Base-by-base conservation (phyloP, 257 asterid genomes). In the Paraleonurus japonicus region DNA sequence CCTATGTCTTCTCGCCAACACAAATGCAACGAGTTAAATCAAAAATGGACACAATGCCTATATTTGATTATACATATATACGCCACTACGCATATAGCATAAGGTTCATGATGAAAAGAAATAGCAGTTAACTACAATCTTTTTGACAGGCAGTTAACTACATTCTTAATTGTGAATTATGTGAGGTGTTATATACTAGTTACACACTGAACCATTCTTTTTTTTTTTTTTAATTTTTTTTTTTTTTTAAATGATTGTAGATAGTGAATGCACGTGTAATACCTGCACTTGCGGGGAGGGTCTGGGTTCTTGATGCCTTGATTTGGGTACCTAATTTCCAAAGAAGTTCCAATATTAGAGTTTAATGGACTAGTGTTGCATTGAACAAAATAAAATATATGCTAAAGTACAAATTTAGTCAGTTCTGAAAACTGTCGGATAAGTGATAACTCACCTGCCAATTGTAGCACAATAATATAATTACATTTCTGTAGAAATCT, bases 121-220 rank as follows among this genome's bases (percentile, higher is more conserved):
- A 7, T 30, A 39, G 7, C 59, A 17, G 57, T 68, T 57, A 1
- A 22, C 39, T 59, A 39, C 65, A 15, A 37, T 73, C 54, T 67
- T 35, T n/a, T n/a, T n/a, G n/a, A n/a, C n/a, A n/a, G n/a, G 7
- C 59, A 17, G 57, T 68, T 57, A 1, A 22, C 39, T 59, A 39
- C 65, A 15, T 50, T 73, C 54, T 67, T 35, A 47, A 54, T 12
- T 53, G 39, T 75, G 45, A 23, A 45, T 30, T 35, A 24, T 35
- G 45, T 24, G 47, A 69, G 65, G n/a, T 69, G 61, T 11, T 67
- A 12, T 59, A 19, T n/a, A 16, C 27, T 12, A 10, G 7, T 28
- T 30, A 54, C 63, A 41, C 54, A 17, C 24, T 17, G 71, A 45
- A 3, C 15, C 59, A 5, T 4, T 39, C 41, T 45, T 41, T 16